A percentile compares a stretch with the other conserved stretches of the same genome.
Evolutionary conservation across 208 protist genomes (phyloP).

Genomic region (Ichthyophonus hoferi): DNA sequence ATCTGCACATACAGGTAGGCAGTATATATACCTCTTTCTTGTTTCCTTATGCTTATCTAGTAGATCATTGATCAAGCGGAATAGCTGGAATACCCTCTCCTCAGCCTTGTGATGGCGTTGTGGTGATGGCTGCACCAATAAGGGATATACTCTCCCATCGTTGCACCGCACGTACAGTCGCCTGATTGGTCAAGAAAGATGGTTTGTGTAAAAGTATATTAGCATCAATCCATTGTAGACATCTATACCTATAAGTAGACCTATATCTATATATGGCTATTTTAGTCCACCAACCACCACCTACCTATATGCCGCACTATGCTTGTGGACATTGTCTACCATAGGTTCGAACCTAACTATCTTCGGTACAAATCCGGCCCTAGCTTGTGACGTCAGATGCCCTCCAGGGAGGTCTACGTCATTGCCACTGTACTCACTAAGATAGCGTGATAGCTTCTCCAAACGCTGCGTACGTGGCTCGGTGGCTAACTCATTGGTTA

Average conservation of each 20-base stretch:
- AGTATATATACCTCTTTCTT: slow-evolving; percentile 22
- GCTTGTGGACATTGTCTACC: slow-evolving; percentile 16
- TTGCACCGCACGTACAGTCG: not conserved
- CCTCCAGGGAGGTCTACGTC: slow-evolving; percentile 24
- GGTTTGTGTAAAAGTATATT: no score
- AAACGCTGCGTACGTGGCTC: not conserved
- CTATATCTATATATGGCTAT: no score
- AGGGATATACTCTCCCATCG: slow-evolving; percentile 19
- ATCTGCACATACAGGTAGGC: no score
- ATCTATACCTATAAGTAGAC: no score
- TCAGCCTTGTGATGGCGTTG: slow-evolving; percentile 12
- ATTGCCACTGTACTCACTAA: not conserved
- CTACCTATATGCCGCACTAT: slow-evolving; percentile 7
- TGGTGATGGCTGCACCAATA: slow-evolving; percentile 18
- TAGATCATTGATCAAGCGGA: slow-evolving; percentile 16
- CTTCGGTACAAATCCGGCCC: not conserved
- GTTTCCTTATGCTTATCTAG: slow-evolving; percentile 33
- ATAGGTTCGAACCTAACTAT: slow-evolving; percentile 14
- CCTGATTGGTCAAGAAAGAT: no score
- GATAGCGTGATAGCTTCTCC: not conserved
- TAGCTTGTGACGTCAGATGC: not conserved
- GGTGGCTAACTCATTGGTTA: not conserved
- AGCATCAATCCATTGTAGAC: no score
- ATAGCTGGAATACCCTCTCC: slow-evolving; percentile 33
- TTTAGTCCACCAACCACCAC: no score